phyloP scores from a whole-genome alignment of 441 rosid genomes.

The Theobroma grandiflorum region DNA sequence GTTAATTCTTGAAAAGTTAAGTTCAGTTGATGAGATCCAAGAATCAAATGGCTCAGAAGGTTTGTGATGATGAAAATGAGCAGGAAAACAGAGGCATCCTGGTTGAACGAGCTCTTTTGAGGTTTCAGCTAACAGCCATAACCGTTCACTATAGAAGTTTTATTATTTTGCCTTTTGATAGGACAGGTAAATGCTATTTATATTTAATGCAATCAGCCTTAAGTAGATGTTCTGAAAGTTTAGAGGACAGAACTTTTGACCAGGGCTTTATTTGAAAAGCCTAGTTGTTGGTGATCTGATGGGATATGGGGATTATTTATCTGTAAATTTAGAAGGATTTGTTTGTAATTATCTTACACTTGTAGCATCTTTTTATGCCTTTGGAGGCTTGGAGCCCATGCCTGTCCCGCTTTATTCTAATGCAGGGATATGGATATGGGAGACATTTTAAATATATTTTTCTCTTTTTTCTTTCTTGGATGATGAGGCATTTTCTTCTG shows the following conservation, averaged over 20 bases:
- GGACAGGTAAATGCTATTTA: background rate
- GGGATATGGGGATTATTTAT: background rate
- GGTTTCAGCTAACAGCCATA: background rate
- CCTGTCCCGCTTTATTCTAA: background rate
- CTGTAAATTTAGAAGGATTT: background rate
- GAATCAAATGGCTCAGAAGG: slow-evolving; percentile 31
- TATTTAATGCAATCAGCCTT: background rate
- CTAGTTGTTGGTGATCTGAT: background rate
- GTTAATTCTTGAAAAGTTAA: slow-evolving; percentile 75
- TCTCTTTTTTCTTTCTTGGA: background rate
- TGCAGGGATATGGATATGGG: background rate
- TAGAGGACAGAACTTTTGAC: background rate
- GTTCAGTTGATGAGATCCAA: slow-evolving; percentile 53
- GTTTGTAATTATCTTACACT: background rate
- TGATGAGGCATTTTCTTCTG: background rate
- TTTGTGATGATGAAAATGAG: slow-evolving; percentile 21
- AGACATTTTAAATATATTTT: background rate
- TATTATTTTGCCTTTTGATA: background rate
- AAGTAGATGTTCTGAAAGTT: background rate
- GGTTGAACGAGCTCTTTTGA: slow-evolving; percentile 1
- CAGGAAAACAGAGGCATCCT: slow-evolving; percentile 18
- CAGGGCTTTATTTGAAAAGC: background rate
- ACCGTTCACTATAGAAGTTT: slow-evolving; percentile 8
- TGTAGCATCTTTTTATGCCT: background rate
- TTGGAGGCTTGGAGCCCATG: background rate